Conservation (phyloP, 139 green algal species). For the Gonium pectorale region DNA sequence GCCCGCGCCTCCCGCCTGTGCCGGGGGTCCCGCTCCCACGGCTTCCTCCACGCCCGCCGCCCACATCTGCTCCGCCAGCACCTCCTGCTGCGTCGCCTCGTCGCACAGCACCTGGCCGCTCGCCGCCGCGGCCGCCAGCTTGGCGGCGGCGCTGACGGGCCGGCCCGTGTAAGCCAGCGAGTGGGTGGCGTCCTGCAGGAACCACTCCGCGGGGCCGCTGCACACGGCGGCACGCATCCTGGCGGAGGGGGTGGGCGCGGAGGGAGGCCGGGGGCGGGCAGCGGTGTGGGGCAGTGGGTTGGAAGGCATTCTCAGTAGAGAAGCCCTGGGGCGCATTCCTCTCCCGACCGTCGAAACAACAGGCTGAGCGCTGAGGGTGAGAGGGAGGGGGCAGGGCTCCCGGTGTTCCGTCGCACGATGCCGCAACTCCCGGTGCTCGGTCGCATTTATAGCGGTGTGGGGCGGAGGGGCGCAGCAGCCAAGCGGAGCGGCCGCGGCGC, state of each 20-base stretch:
- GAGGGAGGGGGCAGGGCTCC: too few species aligned
- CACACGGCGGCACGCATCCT: slow-evolving; percentile 10
- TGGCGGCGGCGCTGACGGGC: not conserved
- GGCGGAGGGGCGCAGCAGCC: too few species aligned
- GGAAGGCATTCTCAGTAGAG: too few species aligned
- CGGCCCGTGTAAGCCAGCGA: not conserved
- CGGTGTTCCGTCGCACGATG: too few species aligned
- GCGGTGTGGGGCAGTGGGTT: not conserved
- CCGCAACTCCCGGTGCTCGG: too few species aligned
- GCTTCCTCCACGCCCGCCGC: not conserved
- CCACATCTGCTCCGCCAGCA: not conserved
- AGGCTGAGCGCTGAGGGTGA: too few species aligned
- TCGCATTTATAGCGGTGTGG: too few species aligned
- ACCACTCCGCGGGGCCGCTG: not conserved
- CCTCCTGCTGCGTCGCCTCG: not conserved
- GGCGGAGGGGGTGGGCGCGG: not conserved
- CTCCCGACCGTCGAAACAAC: too few species aligned
- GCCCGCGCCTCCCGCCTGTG: too few species aligned
- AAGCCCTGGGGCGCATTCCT: too few species aligned
- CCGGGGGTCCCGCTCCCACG: not conserved
- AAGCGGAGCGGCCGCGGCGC: too few species aligned
- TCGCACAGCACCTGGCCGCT: slow-evolving; percentile 1
- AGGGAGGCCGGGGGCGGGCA: not conserved
- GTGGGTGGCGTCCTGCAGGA: not conserved
- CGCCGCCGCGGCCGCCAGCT: not conserved